These are phyloP conservation scores for Abrus precatorius DNA, from an alignment of 306 rosid species.

Conservation along the genomic window DNA sequence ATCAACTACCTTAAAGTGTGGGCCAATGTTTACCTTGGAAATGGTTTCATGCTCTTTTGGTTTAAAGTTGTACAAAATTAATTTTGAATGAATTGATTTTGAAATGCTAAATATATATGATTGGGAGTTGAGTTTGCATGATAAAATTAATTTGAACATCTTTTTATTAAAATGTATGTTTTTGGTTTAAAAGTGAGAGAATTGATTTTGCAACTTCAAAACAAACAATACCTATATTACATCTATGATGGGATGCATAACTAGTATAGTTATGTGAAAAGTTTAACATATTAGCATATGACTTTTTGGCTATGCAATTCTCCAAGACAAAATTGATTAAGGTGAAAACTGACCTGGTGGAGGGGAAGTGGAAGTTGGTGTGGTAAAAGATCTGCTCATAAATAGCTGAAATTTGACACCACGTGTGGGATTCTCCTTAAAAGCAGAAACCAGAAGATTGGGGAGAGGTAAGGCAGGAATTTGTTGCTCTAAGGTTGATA, in stretches of 20 bases:
- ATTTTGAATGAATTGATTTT: too few relatives aligned
- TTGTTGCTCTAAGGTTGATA: constrained; percentile 34
- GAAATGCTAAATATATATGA: too few relatives aligned
- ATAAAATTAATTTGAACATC: too few relatives aligned
- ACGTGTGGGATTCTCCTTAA: constrained; percentile 9
- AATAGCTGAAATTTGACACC: constrained; percentile 41
- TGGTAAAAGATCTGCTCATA: constrained; percentile 30
- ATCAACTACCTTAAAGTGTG: background rate
- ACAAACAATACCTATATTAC: background rate
- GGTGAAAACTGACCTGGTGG: constrained; percentile 42
- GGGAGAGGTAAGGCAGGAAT: constrained; percentile 4
- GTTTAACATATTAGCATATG: background rate
- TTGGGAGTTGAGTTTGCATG: too few relatives aligned
- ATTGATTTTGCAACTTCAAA: too few relatives aligned
- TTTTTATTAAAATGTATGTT: too few relatives aligned
- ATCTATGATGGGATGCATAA: background rate
- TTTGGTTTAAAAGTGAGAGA: too few relatives aligned
- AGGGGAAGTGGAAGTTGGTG: constrained; percentile 1
- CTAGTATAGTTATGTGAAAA: background rate
- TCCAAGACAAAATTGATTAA: background rate
- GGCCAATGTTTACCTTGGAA: too few relatives aligned
- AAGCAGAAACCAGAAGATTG: constrained; percentile 7
- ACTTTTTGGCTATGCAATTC: background rate
- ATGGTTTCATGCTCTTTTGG: too few relatives aligned
- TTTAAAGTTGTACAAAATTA: too few relatives aligned